phyloP scores from a whole-genome alignment of 2,329 filamentous ascomycete species.

The Coniella vitis region DNA sequence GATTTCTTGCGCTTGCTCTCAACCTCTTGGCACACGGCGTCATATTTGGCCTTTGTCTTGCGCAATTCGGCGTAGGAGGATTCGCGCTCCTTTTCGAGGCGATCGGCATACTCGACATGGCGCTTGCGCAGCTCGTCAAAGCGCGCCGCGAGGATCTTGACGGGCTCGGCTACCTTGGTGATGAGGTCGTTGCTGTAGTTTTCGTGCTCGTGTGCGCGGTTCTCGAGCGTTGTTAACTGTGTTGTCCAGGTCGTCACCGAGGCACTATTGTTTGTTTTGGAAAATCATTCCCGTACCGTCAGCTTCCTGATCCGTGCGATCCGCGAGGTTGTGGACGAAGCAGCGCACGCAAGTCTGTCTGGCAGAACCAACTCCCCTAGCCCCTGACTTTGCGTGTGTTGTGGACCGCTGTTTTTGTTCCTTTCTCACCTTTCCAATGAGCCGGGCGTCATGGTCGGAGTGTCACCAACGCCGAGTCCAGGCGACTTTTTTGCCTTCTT shows the following conservation, averaged over 20 bases:
- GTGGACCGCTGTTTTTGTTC: too few species aligned
- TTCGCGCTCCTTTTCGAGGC: conserved; percentile 85
- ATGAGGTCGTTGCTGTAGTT: conserved; percentile 73
- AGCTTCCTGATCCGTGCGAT: conserved; percentile 11
- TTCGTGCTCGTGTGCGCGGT: conserved; percentile 82
- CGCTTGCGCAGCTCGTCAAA: conserved; percentile 92
- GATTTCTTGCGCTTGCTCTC: conserved; percentile 92
- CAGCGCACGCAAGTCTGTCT: neutral
- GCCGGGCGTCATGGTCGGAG: conserved; percentile 84
- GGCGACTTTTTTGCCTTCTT: conserved; percentile 86
- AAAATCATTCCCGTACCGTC: conserved; percentile 3
- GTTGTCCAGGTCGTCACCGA: conserved; percentile 96
- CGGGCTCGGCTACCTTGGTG: conserved; percentile 74
- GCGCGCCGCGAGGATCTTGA: conserved; percentile 65
- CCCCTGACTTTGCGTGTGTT: too few species aligned
- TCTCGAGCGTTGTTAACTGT: conserved; percentile 84
- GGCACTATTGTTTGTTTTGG: conserved; percentile 47
- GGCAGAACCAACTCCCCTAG: too few species aligned
- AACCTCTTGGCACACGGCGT: conserved; percentile 86
- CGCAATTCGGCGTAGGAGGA: conserved; percentile 74
- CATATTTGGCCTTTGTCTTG: conserved; percentile 91
- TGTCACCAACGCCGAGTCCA: conserved; percentile 86
- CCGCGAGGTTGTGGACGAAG: neutral
- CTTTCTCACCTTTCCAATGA: conserved; percentile 71
- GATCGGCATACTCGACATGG: conserved; percentile 81